Evolutionary conservation across 257 asterid genomes (phyloP), one percentile per base, ranked within the genome.

Genomic region (Solanum tacnaense): DNA sequence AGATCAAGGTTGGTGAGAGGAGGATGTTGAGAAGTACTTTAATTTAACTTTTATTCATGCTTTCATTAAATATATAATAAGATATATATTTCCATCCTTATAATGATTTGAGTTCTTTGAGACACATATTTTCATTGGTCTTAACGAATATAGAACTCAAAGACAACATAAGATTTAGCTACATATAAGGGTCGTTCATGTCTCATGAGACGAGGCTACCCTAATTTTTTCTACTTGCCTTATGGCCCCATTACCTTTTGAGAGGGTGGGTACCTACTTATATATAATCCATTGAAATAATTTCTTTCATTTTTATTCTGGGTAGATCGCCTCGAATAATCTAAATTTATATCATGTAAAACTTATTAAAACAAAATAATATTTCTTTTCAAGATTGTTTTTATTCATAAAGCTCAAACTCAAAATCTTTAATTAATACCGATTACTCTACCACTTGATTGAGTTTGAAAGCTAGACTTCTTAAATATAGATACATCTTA

Each of bases 141-240:
- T 46, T 29, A 16, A 29, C 41, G 58, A 81, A 81, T 81, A 79
- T 79, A 39, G 1, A 78, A 49, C 85, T 46, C 35, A 6, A 21
- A 82, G 85, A 49, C 85, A 49, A 49, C 85, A 82, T 82, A 49
- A 82, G 20, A 49, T 82, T 81, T 82, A 18, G 85, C 41, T 9
- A 49, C 29, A 82, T 82, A 29, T 9, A 81, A 49, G 86, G 44
- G 86, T 10, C 67, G 25, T 82, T 82, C 86, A 2, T 82, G 31
- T 82, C 70, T 18, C 86, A 49, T 82, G 86, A 8, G 86, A 82
- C 44, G 86, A 49, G 44, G 86, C 86, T 82, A 82, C 7, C 70
- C 86, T 82, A 82, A 18, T 0, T 9, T 0, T 39, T n/a, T 41
- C 60, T 10, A 49, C 11, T 31, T 82, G 67, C 44, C 20, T 29